Conservation (phyloP, 257 asterid species). For the Capsicum rhomboideum region DNA sequence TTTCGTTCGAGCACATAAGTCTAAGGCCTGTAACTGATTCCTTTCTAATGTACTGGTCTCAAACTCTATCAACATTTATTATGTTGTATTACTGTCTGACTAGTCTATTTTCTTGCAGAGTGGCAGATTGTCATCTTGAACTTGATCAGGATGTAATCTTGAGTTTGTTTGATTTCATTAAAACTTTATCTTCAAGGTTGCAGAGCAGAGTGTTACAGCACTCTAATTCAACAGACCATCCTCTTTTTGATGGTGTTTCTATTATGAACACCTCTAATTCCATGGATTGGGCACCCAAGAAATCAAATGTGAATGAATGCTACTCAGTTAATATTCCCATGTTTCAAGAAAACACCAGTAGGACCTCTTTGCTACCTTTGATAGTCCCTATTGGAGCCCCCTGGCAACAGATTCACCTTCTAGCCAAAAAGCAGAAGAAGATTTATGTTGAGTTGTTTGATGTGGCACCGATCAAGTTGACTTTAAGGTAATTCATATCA, state of each 20-base stretch:
- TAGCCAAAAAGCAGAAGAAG: slow-evolving; percentile 65
- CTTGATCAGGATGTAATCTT: slow-evolving; percentile 81
- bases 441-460: slow-evolving; percentile 79
- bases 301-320: slow-evolving; percentile 28
- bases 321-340: slow-evolving; percentile 17
- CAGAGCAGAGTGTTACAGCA: slow-evolving; percentile 43
- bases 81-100: slow-evolving; percentile 14
- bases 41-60: background rate
- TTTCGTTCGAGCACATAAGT: slow-evolving; percentile 52
- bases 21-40: background rate
- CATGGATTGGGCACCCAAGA: slow-evolving; percentile 12
- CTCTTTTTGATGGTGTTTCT: slow-evolving; percentile 16
- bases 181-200: slow-evolving; percentile 51
- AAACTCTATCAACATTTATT: background rate
- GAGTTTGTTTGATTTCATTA: slow-evolving; percentile 69
- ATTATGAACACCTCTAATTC: slow-evolving; percentile 6
- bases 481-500: slow-evolving; percentile 49
- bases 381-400: slow-evolving; percentile 96
- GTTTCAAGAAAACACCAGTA: slow-evolving; percentile 24
- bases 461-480: slow-evolving; percentile 73
- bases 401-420: slow-evolving; percentile 88
- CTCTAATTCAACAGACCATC: slow-evolving; percentile 36
- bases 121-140: slow-evolving; percentile 78
- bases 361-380: slow-evolving; percentile 38
- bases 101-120: slow-evolving; percentile 40